Conservation (phyloP, 2,329 filamentous ascomycete species). For the Monosporascus cannonballus region DNA sequence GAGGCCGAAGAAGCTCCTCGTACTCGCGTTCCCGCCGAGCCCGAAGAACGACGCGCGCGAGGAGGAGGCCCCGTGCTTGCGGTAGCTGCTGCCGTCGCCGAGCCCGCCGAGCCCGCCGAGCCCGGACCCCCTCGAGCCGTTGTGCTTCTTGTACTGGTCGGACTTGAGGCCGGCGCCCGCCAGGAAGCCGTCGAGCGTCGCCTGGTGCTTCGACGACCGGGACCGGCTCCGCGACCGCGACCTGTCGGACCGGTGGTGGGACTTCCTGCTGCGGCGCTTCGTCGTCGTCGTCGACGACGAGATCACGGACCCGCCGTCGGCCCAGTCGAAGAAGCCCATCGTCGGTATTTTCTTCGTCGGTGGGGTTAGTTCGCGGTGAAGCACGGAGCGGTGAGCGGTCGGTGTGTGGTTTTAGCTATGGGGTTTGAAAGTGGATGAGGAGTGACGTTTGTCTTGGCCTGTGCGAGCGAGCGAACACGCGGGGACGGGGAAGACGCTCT, state of each 20-base stretch:
- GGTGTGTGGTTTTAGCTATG: too few species aligned
- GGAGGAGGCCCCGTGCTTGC: conserved; percentile 4
- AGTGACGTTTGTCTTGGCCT: too few species aligned
- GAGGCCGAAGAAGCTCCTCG: conserved; percentile 25
- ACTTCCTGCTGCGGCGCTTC: conserved; percentile 15
- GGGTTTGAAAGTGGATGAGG: too few species aligned
- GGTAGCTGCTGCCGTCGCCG: conserved; percentile 4
- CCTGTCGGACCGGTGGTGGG: conserved; percentile 2
- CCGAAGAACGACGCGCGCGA: conserved; percentile 21
- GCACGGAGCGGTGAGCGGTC: too few species aligned
- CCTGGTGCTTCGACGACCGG: conserved; percentile 22
- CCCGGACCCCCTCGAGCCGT: conserved; percentile 14
- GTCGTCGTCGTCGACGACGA: conserved; percentile 15
- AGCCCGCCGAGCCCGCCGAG: conserved; percentile 2
- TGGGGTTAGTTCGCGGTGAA: too few species aligned
- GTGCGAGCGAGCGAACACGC: too few species aligned
- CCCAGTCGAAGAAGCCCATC: conserved; percentile 29
- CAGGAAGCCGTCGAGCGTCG: conserved; percentile 14
- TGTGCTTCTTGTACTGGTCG: conserved; percentile 17
- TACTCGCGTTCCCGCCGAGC: conserved; percentile 23
- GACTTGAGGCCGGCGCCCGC: conserved; percentile 10
- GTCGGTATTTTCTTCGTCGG: conserved; percentile 13
- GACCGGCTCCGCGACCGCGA: conserved; percentile 15
- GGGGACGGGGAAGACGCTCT: too few species aligned
- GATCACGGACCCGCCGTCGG: conserved; percentile 35